These are phyloP conservation scores for Caryocar brasiliense DNA, from an alignment of 441 rosid genomes.

Conservation along the genomic window DNA sequence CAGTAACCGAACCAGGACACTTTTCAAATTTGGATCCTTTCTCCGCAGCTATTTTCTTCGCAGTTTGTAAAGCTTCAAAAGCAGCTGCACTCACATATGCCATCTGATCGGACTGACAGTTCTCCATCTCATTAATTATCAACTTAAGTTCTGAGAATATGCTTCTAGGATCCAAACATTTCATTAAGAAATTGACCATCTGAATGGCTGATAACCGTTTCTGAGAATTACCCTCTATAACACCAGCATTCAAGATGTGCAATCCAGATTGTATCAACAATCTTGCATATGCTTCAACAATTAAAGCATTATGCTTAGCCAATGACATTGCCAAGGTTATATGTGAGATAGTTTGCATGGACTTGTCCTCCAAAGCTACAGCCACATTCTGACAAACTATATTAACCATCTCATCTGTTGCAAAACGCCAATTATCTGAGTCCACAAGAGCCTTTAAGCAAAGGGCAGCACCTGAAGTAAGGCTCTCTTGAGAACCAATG, in stretches of 20 bases:
- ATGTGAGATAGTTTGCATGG: conserved; percentile 66
- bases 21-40: conserved; percentile 44
- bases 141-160: conserved; percentile 56
- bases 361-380: conserved; percentile 75
- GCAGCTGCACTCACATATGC: conserved; percentile 80
- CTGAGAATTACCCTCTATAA: conserved; percentile 63
- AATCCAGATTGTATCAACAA: conserved; percentile 71
- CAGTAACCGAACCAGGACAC: conserved; percentile 49
- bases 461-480: conserved; percentile 88
- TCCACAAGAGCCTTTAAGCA: conserved; percentile 94
- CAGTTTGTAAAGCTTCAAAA: conserved; percentile 71
- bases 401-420: conserved; percentile 75
- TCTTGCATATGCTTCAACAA: conserved; percentile 87
- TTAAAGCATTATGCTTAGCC: conserved; percentile 73
- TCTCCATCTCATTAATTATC: conserved; percentile 71
- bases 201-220: conserved; percentile 78
- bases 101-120: conserved; percentile 64
- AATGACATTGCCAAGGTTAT: conserved; percentile 84
- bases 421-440: conserved; percentile 81
- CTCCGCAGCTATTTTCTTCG: conserved; percentile 43
- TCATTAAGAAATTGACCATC: conserved; percentile 94
- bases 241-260: conserved; percentile 52
- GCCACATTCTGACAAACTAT: conserved; percentile 84
- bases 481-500: conserved; percentile 64
- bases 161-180: conserved; percentile 74